phyloP scores from a whole-genome alignment of 345 rosid genomes.

The Gossypium rotundifolium region DNA sequence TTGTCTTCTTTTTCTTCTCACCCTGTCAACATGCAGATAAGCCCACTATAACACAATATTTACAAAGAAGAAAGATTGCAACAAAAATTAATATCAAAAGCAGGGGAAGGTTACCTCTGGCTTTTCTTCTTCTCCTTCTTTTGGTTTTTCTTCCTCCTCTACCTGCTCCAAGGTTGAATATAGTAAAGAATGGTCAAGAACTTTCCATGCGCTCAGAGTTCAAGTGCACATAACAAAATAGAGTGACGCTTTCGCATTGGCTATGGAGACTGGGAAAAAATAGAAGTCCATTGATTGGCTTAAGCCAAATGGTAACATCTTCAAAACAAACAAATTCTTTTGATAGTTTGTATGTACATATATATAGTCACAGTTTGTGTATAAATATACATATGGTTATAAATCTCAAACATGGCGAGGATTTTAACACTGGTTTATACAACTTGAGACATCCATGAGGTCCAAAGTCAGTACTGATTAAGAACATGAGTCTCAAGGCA shows the following conservation, averaged over 20 bases:
- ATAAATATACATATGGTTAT: not conserved
- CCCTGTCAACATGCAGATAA: conserved; percentile 37
- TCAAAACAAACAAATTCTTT: not conserved
- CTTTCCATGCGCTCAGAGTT: not conserved
- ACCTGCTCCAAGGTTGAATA: conserved; percentile 41
- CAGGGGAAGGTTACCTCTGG: conserved; percentile 48
- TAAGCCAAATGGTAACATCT: not conserved
- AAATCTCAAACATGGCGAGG: not conserved
- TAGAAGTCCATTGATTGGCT: not conserved
- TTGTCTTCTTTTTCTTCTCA: conserved; percentile 72
- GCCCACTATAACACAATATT: conserved; percentile 4
- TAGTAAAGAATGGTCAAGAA: not conserved
- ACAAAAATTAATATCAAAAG: not conserved
- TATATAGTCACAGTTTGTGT: no score
- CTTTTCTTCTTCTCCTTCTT: conserved; percentile 69
- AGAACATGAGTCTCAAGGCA: not conserved
- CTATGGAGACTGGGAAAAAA: not conserved
- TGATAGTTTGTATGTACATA: not conserved
- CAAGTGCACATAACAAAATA: not conserved
- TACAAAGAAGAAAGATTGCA: not conserved
- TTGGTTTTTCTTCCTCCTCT: conserved; percentile 81
- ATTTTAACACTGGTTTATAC: not conserved
- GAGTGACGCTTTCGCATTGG: not conserved
- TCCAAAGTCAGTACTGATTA: not conserved
- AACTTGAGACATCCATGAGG: not conserved